These are phyloP conservation scores for Myxozyma mucilagina DNA, from an alignment of 805 yeast genomes.

Conservation along the genomic window DNA sequence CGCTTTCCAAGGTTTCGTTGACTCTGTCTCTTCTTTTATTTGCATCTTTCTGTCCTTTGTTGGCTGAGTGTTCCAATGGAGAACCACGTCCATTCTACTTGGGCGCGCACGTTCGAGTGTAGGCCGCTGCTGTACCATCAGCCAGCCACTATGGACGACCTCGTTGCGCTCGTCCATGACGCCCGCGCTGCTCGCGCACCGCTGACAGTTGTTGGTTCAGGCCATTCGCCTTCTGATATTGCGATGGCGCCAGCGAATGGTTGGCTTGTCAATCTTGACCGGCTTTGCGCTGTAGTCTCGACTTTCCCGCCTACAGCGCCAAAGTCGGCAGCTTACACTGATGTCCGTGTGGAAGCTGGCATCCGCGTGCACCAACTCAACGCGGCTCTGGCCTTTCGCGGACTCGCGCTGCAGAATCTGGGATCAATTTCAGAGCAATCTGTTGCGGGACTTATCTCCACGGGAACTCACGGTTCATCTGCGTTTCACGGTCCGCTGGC, in stretches of 20 bases:
- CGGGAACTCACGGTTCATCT: constrained; percentile 96
- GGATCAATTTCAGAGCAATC: constrained; percentile 95
- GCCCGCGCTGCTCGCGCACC: constrained; percentile 66
- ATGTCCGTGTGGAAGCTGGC: constrained; percentile 94
- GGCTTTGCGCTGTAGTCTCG: constrained; percentile 50
- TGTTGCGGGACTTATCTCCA: constrained; percentile 91
- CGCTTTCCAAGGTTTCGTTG: neutral
- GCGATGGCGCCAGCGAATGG: constrained; percentile 69
- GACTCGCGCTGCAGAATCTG: constrained; percentile 81
- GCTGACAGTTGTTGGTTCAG: constrained; percentile 83
- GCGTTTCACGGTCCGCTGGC: constrained; percentile 89
- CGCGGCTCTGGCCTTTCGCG: constrained; percentile 58
- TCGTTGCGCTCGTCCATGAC: constrained; percentile 60
- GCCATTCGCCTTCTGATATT: constrained; percentile 91
- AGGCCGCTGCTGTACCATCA: constrained; percentile 77
- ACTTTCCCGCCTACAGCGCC: constrained; percentile 37
- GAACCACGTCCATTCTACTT: constrained; percentile 46
- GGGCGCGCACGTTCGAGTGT: constrained; percentile 90
- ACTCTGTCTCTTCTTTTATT: neutral
- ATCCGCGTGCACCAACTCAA: constrained; percentile 74
- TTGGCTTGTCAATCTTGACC: constrained; percentile 87
- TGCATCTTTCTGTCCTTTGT: neutral
- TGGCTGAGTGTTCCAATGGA: neutral
- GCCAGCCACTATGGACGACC: constrained; percentile 70
- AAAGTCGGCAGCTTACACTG: constrained; percentile 71